Evolutionary conservation across 805 yeast species (phyloP), one percentile per base, ranked within the genome.

Genomic region (Suhomyces xylopsoci): DNA sequence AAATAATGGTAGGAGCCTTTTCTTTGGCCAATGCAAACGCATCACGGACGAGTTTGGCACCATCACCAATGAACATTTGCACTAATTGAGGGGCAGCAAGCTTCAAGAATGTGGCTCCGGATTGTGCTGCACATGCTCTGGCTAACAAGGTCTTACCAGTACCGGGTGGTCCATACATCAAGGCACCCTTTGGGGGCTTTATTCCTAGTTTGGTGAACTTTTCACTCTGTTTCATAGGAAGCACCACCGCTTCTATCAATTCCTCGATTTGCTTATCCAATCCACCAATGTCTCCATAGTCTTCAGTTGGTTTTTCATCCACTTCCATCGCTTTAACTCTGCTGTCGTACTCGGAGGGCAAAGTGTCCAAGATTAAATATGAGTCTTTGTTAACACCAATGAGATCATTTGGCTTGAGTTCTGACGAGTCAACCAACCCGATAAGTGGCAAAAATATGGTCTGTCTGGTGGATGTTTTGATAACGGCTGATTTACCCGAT

Each of bases 261-360:
- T 94, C 99, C 74, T 94, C 98, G 62, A 94, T 94, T 71, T 94
- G 99, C 73, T 94, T 94, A 71, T 93, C 98, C 62, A 94, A 79
- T 9, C 99, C 99, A 66, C 99, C 99, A 61, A 94, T 96, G 69
- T 94, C 99, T 1, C 96, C 85, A 67, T 94, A 94, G 9, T 97
- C 90, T 70, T 94, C 99, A 1, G 96, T 88, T 54, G 99, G 99
- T 67, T 93, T 92, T 74, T 94, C 99, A 68, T 94, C 99, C 49
- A 94, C 99, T 71, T 94, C 99, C 99, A 94, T 90, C 10, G 98
- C 98, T 74, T 94, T 94, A 49, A 94, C 99, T 63, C 99, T 82
- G 51, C 96, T 88, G 70, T 94, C 99, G 67, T 94, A 94, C 72
- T 94, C 99, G 2, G 97, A 91, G 9, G 99, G 99, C 59, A 94